Percentiles rank a stretch among this genome's conserved stretches.
phyloP scores from a whole-genome alignment of 2,329 filamentous ascomycete species.

The Diaporthe nobilis region DNA sequence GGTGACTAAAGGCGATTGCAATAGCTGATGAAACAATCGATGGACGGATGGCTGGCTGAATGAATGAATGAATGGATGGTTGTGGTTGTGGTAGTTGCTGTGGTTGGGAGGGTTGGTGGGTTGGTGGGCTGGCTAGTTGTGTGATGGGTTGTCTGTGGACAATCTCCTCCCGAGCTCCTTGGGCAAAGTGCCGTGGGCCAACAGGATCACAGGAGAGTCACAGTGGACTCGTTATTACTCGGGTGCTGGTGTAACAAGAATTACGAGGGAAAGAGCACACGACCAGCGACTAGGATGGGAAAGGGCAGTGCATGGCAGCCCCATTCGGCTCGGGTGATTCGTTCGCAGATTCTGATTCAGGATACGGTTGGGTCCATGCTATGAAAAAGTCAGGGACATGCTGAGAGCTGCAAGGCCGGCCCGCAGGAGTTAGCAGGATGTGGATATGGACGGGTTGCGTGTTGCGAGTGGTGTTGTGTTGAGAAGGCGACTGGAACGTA shows the following conservation, averaged over 20 bases:
- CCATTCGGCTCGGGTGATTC: background rate
- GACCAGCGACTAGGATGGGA: background rate
- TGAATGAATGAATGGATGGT: slow-evolving; percentile 15
- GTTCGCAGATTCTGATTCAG: slow-evolving; percentile 1
- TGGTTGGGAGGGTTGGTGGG: background rate
- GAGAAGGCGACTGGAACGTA: slow-evolving; percentile 17
- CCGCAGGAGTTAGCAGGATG: slow-evolving; percentile 17
- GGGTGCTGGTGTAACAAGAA: background rate
- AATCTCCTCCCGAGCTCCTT: background rate
- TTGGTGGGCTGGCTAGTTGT: background rate
- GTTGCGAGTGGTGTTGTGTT: slow-evolving; percentile 1
- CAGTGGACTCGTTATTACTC: background rate
- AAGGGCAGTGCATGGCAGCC: background rate
- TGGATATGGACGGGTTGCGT: slow-evolving; percentile 14
- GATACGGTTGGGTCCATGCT: background rate
- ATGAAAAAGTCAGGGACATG: background rate
- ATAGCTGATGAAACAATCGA: slow-evolving; percentile 6
- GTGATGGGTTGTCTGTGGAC: background rate
- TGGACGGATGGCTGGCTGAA: slow-evolving; percentile 16
- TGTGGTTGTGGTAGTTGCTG: background rate
- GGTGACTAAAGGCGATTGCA: background rate
- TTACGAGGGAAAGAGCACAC: background rate
- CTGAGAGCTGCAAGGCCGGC: background rate
- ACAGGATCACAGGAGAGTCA: background rate
- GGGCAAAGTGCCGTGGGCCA: background rate